Evolutionary conservation across 192 early-diverging fungal species (phyloP), one percentile per base, ranked within the genome.

Genomic region (Irineochytrium annulatum): DNA sequence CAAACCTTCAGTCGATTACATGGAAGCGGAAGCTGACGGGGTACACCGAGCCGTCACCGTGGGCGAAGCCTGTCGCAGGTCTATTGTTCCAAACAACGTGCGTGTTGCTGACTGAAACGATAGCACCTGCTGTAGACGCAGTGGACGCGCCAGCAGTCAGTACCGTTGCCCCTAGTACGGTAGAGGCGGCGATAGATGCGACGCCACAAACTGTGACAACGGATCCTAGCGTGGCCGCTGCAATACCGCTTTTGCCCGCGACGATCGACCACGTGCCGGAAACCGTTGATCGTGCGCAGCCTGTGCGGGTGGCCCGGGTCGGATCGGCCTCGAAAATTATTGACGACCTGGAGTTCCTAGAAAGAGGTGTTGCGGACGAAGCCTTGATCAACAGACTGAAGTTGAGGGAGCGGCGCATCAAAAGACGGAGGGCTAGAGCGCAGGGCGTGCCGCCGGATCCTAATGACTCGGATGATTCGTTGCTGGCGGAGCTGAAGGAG

Each of bases 391-490:
- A 49, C 13, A 55, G 54, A 17, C 55, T 64, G 17, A 39, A 6
- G 29, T 34, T 67, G 19, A 31, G 65, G 22, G 65, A 67, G 29
- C 65, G 65, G 3, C 35, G 65, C 17, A 24, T 60, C 11, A 39
- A 31, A 57, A 3, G 65, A 3, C 20, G 58, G n/a, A 49, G 48
- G 34, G 59, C 34, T 20, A 16, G 65, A 29, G 51, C 51, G 3
- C 20, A 52, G 19, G 65, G 65, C 17, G 52, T 67, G 4, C 65
- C 65, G 3, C 65, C 58, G 13, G 65, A 67, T 39, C 65, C 65
- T 30, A 67, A 67, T 22, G 65, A 67, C 51, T 67, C 65, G 8
- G 65, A 67, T 43, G 65, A 67, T 54, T 67, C 65, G 4, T 39
- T 67, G 4, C 58, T 67, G 2, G 65, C 65, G 20, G 65, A 67